phyloP scores from a whole-genome alignment of 2,329 filamentous ascomycete genomes.

The Aureobasidium sp. region DNA sequence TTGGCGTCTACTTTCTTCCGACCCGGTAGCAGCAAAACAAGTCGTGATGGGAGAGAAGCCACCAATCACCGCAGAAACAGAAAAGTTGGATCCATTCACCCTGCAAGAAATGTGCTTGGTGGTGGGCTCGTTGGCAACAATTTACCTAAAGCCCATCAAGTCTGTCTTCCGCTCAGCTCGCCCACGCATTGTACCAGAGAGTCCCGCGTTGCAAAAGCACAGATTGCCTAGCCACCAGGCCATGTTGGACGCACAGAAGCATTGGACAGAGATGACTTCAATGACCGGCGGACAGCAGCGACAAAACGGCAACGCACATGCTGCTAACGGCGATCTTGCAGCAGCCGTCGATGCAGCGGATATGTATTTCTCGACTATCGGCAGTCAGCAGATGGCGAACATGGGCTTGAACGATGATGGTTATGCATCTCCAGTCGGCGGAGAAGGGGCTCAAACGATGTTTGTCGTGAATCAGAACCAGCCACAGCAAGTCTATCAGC shows the following conservation, averaged over 20 bases:
- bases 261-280: conserved; percentile 5
- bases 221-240: conserved; percentile 51
- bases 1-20: conserved; percentile 90
- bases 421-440: conserved; percentile 19
- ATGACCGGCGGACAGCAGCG: conserved; percentile 13
- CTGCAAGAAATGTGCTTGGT: conserved; percentile 96
- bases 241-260: conserved; percentile 25
- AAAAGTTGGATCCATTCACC: conserved; percentile 83
- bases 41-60: conserved; percentile 98
- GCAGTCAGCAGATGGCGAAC: conserved; percentile 62
- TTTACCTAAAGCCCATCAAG: conserved; percentile 96
- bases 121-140: conserved; percentile 89
- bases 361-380: conserved; percentile 77
- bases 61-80: conserved; percentile 89
- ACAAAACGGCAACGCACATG: conserved; percentile 18
- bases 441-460: conserved; percentile 34
- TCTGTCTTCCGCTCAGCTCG: conserved; percentile 93
- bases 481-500: conserved; percentile 66
- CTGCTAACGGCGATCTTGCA: conserved; percentile 43
- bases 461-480: conserved; percentile 76
- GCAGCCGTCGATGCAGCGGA: conserved; percentile 78
- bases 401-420: conserved; percentile 55
- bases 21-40: conserved; percentile 74
- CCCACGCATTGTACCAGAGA: conserved; percentile 68
- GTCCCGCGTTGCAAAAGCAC: conserved; percentile 74